phyloP scores from a whole-genome alignment of 371 early-diverging fungal genomes.

The Actinomucor elegans region DNA sequence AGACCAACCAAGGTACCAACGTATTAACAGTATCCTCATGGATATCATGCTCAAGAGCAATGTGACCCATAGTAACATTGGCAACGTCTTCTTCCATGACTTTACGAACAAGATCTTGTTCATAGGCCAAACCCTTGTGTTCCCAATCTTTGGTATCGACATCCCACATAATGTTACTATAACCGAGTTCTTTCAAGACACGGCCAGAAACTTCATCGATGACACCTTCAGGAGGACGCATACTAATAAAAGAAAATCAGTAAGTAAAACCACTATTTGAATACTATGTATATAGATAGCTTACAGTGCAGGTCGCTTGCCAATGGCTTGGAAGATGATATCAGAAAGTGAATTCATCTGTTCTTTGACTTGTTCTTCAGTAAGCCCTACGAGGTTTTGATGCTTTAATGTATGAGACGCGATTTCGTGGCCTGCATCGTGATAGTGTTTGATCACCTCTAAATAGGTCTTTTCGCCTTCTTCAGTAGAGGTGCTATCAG shows the following conservation, averaged over 20 bases:
- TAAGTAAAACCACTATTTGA: no score
- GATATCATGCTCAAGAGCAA: conserved; percentile 45
- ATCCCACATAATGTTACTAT: conserved; percentile 55
- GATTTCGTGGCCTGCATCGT: conserved; percentile 23
- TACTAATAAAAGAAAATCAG: no score
- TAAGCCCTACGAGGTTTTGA: conserved; percentile 9
- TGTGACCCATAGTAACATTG: conserved; percentile 29
- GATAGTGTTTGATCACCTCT: conserved; percentile 21
- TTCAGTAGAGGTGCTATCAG: conserved; percentile 8
- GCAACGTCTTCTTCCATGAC: conserved; percentile 16
- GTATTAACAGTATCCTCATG: conserved; percentile 33
- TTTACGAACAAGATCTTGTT: conserved; percentile 12
- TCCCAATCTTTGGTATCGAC: conserved; percentile 58
- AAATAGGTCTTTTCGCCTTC: conserved; percentile 25
- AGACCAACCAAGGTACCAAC: conserved; percentile 38
- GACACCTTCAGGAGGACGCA: conserved; percentile 57
- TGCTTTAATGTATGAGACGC: conserved; percentile 28
- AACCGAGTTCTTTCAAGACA: conserved; percentile 44
- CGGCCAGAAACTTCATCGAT: conserved; percentile 29
- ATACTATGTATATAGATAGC: no score
- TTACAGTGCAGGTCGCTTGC: neutral
- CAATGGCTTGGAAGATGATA: conserved; percentile 24
- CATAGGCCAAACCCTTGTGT: conserved; percentile 15
- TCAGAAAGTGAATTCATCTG: conserved; percentile 24
- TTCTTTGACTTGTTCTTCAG: conserved; percentile 9